Conservation (phyloP, 345 rosid genomes). For the Eucalyptus polybractea region DNA sequence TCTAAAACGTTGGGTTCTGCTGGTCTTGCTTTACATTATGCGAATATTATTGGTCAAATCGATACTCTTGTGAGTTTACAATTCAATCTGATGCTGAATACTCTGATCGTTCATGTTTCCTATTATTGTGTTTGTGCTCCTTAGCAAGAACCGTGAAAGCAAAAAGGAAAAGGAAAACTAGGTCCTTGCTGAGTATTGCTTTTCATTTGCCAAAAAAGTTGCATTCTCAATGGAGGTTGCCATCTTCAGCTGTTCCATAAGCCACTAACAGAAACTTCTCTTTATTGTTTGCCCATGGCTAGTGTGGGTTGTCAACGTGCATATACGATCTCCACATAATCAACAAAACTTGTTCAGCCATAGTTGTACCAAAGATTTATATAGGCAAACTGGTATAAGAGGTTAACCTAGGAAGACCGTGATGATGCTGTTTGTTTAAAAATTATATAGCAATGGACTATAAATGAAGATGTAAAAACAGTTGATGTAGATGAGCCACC, state of each 20-base stretch:
- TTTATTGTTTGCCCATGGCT: neutral
- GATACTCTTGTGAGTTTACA: slow-evolving; percentile 29
- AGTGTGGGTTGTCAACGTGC: neutral
- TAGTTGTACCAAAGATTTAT: neutral
- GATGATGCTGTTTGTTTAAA: neutral
- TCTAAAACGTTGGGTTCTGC: slow-evolving; percentile 30
- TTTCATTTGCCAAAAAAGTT: neutral
- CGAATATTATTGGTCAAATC: slow-evolving; percentile 35
- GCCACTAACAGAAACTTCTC: neutral
- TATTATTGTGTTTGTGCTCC: neutral
- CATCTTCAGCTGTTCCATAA: neutral
- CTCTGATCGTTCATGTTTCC: neutral
- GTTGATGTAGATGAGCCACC: neutral
- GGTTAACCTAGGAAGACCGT: neutral
- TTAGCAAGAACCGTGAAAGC: neutral
- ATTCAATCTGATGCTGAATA: neutral
- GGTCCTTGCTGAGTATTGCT: neutral
- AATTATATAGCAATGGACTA: neutral
- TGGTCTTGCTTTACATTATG: slow-evolving; percentile 44
- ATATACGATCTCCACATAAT: neutral
- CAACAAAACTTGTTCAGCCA: neutral
- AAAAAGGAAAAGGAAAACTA: neutral
- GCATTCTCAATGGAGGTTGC: neutral
- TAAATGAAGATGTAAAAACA: neutral
- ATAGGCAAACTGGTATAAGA: neutral